Evolutionary conservation across 495 filamentous ascomycete genomes (phyloP).

Genomic region (Daldinia childiae): DNA sequence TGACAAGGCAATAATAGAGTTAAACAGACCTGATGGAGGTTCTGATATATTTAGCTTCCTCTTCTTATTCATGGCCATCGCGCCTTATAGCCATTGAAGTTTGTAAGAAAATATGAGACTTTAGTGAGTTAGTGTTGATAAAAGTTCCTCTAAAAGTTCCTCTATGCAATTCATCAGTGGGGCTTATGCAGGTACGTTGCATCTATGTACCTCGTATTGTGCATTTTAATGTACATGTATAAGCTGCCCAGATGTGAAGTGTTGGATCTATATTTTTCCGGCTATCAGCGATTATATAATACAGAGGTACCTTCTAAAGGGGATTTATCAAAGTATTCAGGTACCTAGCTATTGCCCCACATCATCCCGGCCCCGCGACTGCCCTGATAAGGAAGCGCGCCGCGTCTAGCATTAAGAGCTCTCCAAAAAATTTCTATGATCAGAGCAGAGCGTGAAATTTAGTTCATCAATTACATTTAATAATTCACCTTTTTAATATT

Average conservation of each 20-base stretch:
- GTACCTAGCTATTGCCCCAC: constrained; percentile 6
- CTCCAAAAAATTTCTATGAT: constrained; percentile 34
- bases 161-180: background rate
- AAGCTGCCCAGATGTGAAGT: too few relatives aligned
- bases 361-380: constrained; percentile 16
- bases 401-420: constrained; percentile 16
- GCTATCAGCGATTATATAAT: background rate
- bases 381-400: constrained; percentile 3
- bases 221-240: too few relatives aligned
- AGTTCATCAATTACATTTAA: constrained; percentile 22
- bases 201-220: background rate
- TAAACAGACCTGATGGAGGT: constrained; percentile 46
- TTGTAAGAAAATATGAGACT: constrained; percentile 5
- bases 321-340: background rate
- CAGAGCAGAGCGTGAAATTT: constrained; percentile 6
- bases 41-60: constrained; percentile 52
- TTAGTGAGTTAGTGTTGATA: background rate
- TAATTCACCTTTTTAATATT: constrained; percentile 14
- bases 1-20: background rate
- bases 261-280: background rate
- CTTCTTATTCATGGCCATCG: constrained; percentile 55
- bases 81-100: constrained; percentile 18
- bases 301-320: too few relatives aligned
- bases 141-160: background rate
- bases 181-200: background rate